Conservation (phyloP, 2,329 filamentous ascomycete species). For the Verticillium alfalfae region DNA sequence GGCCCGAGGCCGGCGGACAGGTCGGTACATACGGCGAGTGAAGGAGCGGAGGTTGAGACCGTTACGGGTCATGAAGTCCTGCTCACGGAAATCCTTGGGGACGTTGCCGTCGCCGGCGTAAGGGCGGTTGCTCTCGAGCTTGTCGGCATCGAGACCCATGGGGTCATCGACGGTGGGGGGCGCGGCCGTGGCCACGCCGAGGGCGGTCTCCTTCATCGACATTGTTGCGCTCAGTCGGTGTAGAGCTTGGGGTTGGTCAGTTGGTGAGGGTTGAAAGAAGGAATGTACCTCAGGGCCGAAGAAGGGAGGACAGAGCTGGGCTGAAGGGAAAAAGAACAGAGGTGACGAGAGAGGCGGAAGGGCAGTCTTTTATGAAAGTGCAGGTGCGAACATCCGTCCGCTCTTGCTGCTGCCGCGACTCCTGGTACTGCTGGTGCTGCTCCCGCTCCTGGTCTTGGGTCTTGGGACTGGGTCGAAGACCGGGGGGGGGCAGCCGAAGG, state of each 20-base stretch:
- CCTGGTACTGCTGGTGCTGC: neutral
- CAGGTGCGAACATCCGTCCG: neutral
- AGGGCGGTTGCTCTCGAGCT: conserved; percentile 7
- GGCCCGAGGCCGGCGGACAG: neutral
- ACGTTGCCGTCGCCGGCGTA: conserved; percentile 3
- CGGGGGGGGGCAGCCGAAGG: neutral
- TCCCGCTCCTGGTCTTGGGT: neutral
- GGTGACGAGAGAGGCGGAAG: neutral
- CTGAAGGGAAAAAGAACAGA: neutral
- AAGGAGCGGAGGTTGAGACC: conserved; percentile 32
- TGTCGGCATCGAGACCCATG: conserved; percentile 10
- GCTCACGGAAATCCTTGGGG: conserved; percentile 17
- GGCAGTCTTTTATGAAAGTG: conserved; percentile 3
- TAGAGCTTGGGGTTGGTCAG: neutral
- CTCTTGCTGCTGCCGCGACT: neutral
- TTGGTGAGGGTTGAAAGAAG: neutral
- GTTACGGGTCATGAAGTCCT: conserved; percentile 28
- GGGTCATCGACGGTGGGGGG: neutral
- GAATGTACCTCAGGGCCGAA: neutral
- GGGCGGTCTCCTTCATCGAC: neutral
- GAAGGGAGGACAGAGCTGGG: conserved; percentile 1
- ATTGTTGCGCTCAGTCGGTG: neutral
- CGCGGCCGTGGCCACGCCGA: neutral
- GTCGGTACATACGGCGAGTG: conserved; percentile 21
- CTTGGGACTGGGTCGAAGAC: neutral